phyloP scores from a whole-genome alignment of 768 basidiomycete genomes.

The Asterophora parasitica region DNA sequence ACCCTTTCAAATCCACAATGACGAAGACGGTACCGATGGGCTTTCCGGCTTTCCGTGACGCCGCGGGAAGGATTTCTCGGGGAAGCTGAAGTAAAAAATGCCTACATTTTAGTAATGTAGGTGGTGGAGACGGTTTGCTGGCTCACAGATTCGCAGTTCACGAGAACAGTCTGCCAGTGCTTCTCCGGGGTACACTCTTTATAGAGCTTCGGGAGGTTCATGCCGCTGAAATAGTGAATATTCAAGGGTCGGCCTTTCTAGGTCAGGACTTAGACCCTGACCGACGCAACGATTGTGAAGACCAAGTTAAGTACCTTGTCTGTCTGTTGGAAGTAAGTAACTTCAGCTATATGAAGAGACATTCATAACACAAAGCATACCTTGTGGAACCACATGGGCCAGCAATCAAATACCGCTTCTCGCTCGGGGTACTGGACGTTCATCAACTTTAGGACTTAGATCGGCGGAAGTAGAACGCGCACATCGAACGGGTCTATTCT shows the following conservation, averaged over 20 bases:
- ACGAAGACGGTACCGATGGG: slow-evolving; percentile 50
- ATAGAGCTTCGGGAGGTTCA: slow-evolving; percentile 56
- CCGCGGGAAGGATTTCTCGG: slow-evolving; percentile 65
- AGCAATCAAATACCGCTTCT: slow-evolving; percentile 63
- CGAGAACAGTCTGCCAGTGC: slow-evolving; percentile 60
- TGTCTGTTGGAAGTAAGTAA: slow-evolving; percentile 34
- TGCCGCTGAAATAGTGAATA: slow-evolving; percentile 56
- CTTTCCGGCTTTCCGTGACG: slow-evolving; percentile 49
- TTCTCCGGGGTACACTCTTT: slow-evolving; percentile 52
- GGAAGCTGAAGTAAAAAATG: slow-evolving; percentile 36
- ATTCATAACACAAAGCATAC: slow-evolving; percentile 26
- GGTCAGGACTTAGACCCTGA: slow-evolving; percentile 1
- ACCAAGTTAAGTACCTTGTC: slow-evolving; percentile 64
- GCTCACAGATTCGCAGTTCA: slow-evolving; percentile 55
- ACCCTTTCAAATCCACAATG: slow-evolving; percentile 67
- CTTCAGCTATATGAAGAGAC: background rate
- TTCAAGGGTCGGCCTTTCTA: slow-evolving; percentile 72
- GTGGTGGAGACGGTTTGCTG: slow-evolving; percentile 7
- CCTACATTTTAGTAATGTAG: background rate
- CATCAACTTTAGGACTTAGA: background rate
- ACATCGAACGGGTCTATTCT: slow-evolving; percentile 69
- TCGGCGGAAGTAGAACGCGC: slow-evolving; percentile 22
- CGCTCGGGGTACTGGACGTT: slow-evolving; percentile 60
- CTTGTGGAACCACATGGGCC: slow-evolving; percentile 81
- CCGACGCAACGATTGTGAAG: background rate